phyloP scores from a whole-genome alignment of 169 alveolate species.

The Plasmodium yoelii region DNA sequence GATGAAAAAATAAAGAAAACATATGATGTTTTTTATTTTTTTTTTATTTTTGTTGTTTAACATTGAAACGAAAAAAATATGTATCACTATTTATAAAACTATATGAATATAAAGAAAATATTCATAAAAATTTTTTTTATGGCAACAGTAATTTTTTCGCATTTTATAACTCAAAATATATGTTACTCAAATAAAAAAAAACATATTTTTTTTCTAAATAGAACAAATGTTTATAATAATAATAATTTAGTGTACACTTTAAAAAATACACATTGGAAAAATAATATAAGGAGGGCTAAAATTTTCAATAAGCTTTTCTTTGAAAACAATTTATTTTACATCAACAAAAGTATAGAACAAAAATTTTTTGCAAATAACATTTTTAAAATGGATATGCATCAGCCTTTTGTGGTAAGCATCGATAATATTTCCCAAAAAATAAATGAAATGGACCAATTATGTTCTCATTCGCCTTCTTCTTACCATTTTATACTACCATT shows the following conservation, averaged over 20 bases:
- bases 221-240: conserved; percentile 47
- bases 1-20: conserved; percentile 6
- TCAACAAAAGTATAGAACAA: conserved; percentile 8
- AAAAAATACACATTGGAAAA: conserved; percentile 12
- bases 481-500: no score
- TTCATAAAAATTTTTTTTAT: conserved; percentile 27
- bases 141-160: conserved; percentile 2
- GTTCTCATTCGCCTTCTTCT: no score
- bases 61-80: not conserved
- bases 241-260: not conserved
- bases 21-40: not conserved
- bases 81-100: not conserved
- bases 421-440: not conserved
- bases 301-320: not conserved
- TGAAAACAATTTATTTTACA: conserved; percentile 12
- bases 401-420: conserved; percentile 66
- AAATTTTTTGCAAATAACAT: conserved; percentile 40
- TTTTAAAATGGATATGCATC: conserved; percentile 44
- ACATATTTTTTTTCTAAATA: not conserved
- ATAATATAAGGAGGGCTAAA: conserved; percentile 10
- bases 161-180: conserved; percentile 13
- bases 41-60: not conserved
- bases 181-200: conserved; percentile 1
- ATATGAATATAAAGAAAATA: conserved; percentile 21
- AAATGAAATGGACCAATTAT: not conserved